Evolutionary conservation across 2,329 filamentous ascomycete genomes (phyloP).

Genomic region (Talaromyces piceae): DNA sequence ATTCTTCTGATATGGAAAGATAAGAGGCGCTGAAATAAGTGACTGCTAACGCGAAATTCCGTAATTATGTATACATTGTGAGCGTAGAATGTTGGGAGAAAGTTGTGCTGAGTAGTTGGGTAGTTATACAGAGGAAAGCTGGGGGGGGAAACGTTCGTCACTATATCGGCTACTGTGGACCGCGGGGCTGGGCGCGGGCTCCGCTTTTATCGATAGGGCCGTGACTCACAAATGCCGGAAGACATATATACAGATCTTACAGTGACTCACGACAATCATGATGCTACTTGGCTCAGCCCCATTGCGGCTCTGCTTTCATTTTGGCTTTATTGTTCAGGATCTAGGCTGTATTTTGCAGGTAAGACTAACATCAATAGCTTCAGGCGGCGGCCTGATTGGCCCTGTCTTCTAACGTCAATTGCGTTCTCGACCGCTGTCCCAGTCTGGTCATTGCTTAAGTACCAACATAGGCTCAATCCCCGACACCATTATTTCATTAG

Average conservation of each 20-base stretch:
- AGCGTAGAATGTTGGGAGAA: not conserved
- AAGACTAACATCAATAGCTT: not conserved
- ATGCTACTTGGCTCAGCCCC: not conserved
- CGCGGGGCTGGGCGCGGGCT: constrained; percentile 8
- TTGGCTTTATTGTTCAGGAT: not conserved
- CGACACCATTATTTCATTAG: not conserved
- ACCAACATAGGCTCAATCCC: not conserved
- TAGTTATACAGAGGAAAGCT: not conserved
- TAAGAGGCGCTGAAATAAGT: not conserved
- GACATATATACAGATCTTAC: no score
- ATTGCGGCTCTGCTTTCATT: not conserved
- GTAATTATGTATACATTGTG: not conserved
- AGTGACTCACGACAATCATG: not conserved
- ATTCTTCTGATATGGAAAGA: constrained; percentile 21
- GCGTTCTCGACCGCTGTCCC: not conserved
- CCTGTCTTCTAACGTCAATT: not conserved
- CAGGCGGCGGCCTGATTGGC: constrained; percentile 4
- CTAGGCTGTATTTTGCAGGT: not conserved
- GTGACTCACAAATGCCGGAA: not conserved
- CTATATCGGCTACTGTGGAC: constrained; percentile 4
- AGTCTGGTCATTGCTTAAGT: not conserved
- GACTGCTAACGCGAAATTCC: not conserved
- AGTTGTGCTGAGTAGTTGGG: not conserved
- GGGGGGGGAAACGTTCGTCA: not conserved
- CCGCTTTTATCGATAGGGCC: constrained; percentile 12